Conservation (phyloP, 169 alveolate species). For the Toxoplasma gondii region DNA sequence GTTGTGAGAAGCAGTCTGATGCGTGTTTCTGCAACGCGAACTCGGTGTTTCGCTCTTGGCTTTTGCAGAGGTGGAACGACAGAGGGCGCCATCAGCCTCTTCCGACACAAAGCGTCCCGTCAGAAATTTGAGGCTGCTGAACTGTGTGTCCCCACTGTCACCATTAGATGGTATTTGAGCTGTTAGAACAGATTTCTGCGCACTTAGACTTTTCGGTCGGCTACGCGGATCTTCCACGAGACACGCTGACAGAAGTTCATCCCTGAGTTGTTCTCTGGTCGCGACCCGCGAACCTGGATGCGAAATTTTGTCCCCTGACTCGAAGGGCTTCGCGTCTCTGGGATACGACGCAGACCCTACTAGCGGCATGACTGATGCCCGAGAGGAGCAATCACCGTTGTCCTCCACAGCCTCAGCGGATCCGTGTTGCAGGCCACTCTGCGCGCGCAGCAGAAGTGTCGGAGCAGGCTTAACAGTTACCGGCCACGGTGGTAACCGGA, state of each 20-base stretch:
- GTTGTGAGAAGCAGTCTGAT: neutral
- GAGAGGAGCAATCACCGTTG: too few relatives aligned
- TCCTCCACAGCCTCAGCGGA: neutral
- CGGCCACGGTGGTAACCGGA: constrained; percentile 25
- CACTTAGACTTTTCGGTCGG: neutral
- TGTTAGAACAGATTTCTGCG: neutral
- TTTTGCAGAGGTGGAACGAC: neutral
- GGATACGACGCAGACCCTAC: too few relatives aligned
- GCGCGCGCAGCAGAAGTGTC: constrained; percentile 21
- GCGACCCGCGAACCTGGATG: neutral
- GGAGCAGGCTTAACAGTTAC: neutral
- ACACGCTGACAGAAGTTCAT: neutral
- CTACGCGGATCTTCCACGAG: neutral
- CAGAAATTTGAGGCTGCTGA: neutral
- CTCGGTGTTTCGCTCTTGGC: neutral
- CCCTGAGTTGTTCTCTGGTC: neutral
- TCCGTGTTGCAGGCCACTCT: neutral
- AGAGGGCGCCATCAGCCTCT: neutral
- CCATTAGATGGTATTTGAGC: neutral
- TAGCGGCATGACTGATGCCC: too few relatives aligned
- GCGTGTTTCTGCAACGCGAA: neutral
- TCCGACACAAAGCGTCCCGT: neutral
- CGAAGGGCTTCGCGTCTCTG: too few relatives aligned
- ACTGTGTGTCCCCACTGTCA: neutral
- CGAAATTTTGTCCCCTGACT: too few relatives aligned